Percentiles rank a stretch among this genome's conserved stretches.
Conservation (phyloP, 768 basidiomycete species). For the Guyanaporus albipodus region DNA sequence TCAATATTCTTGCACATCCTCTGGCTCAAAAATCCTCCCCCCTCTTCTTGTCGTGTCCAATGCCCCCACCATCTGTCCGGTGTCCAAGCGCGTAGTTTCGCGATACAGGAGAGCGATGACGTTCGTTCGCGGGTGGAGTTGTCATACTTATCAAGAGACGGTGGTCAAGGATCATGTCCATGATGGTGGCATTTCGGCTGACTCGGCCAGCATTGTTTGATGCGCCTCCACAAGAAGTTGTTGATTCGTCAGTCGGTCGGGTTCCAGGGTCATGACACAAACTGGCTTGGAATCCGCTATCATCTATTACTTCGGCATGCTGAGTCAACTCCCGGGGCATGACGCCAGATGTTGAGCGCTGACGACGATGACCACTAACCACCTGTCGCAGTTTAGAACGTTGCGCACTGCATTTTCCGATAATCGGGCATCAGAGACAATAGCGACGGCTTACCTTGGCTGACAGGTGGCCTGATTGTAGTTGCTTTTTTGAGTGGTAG, state of each 20-base stretch:
- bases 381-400: not conserved
- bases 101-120: conserved; percentile 1
- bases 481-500: conserved; percentile 10
- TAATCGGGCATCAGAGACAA: conserved; percentile 17
- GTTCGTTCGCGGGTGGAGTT: conserved; percentile 6
- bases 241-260: not conserved
- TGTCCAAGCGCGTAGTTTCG: conserved; percentile 27
- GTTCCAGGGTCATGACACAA: not conserved
- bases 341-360: not conserved
- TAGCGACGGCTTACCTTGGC: conserved; percentile 18
- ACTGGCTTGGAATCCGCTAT: not conserved
- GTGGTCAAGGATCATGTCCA: conserved; percentile 46
- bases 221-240: conserved; percentile 29
- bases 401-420: conserved; percentile 3
- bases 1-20: conserved; percentile 4
- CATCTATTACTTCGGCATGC: conserved; percentile 5
- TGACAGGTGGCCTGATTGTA: conserved; percentile 9
- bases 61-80: conserved; percentile 34
- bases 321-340: conserved; percentile 4
- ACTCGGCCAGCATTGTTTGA: conserved; percentile 27
- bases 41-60: conserved; percentile 33
- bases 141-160: conserved; percentile 9
- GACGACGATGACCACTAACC: conserved; percentile 13
- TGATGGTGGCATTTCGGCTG: conserved; percentile 36
- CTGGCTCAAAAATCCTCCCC: not conserved